These are phyloP conservation scores for Penicillium goetzii DNA, from an alignment of 495 filamentous ascomycete species.

Conservation along the genomic window DNA sequence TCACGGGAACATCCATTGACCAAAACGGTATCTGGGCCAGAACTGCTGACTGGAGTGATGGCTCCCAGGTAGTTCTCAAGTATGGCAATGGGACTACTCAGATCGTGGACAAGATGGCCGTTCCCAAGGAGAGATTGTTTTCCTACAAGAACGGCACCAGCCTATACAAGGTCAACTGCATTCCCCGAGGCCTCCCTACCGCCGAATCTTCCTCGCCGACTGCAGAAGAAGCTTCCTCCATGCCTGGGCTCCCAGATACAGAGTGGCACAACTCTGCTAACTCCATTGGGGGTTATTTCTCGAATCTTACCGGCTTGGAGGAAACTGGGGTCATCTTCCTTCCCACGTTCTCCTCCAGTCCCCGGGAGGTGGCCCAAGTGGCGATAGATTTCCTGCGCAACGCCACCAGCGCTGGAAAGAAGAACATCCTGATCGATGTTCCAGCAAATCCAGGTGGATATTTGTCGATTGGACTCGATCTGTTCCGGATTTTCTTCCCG, in stretches of 20 bases:
- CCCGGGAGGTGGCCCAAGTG: constrained; percentile 27
- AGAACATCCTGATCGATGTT: constrained; percentile 59
- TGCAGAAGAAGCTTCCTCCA: constrained; percentile 58
- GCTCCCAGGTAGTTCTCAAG: constrained; percentile 22
- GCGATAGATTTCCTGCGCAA: constrained; percentile 40
- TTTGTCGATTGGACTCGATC: constrained; percentile 32
- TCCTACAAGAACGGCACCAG: constrained; percentile 29
- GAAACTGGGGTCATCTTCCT: constrained; percentile 46
- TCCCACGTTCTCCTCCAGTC: constrained; percentile 38
- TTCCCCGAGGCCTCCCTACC: constrained; percentile 23
- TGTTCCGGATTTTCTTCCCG: constrained; percentile 46
- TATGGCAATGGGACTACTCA: constrained; percentile 30
- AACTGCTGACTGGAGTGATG: constrained; percentile 31
- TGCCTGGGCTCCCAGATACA: constrained; percentile 54
- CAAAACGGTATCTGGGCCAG: constrained; percentile 31
- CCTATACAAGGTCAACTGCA: constrained; percentile 28
- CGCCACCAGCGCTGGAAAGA: constrained; percentile 43
- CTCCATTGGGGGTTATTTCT: constrained; percentile 45
- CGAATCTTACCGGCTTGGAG: constrained; percentile 34
- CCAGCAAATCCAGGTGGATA: constrained; percentile 58
- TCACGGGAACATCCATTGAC: constrained; percentile 26
- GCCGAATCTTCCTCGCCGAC: constrained; percentile 24
- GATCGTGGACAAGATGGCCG: constrained; percentile 24
- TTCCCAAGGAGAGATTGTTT: constrained; percentile 30
- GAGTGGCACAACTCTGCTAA: constrained; percentile 51